Evolutionary conservation across 192 early-diverging fungal genomes (phyloP), one percentile per base, ranked within the genome.

Genomic region (Glomus cerebriforme): DNA sequence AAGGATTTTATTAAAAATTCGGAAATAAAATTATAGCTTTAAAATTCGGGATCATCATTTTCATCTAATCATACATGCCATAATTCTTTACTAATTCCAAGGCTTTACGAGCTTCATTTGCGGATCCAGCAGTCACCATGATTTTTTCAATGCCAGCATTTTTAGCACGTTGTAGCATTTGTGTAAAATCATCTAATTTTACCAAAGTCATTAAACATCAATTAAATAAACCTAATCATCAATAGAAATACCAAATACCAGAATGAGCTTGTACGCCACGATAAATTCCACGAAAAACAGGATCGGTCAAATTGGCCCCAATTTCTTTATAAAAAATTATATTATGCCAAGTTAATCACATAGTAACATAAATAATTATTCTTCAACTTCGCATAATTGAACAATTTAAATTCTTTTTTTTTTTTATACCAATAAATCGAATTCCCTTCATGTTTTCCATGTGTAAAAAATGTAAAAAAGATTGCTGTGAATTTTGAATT

Each of bases 221-320:
- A 45, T 0, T 32, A 10, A n/a, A 32, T 58, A 15, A 22, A 37
- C 2, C 4, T 62, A 17, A 49, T 19, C 17, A 71, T 58, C 10
- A 15, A 4, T 15, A 79, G 15, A 31, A 8, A 58, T 67, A 17
- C 39, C n/a, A 54, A 73, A 75, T 81, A 92, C 90, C 90, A 59
- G 79, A 71, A 77, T 97, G 96, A 24, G 80, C 88, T 79, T 86
- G 89, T 71, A 94, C 95, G 26, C 90, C 94, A 73, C 93, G 89
- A 85, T 97, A 97, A 47, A 84, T 58, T 19, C 94, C 96, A 43
- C 87, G 87, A 82, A 95, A 97, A 87, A 96, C 91, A 24, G 92
- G 88, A 82, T 97, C 95, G 0, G 95, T 94, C 69, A 97, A 88
- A 81, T 97, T 97, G 47, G 92, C 91, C 29, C 93, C 96, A 84